Conservation (phyloP, 495 filamentous ascomycete species). For the Aspergillus heteromorphus region DNA sequence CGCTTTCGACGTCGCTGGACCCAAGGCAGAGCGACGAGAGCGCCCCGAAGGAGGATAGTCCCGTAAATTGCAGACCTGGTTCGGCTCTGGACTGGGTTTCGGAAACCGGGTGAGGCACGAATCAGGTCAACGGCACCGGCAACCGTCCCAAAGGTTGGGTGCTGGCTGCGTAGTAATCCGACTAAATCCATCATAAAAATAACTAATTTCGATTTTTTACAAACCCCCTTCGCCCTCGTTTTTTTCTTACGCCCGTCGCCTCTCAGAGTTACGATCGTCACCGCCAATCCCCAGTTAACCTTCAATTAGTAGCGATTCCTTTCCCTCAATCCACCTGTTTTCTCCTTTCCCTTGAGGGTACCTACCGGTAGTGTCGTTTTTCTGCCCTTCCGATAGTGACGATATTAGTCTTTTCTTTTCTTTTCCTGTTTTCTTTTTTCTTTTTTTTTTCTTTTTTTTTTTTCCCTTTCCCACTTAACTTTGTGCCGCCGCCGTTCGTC, state of each 20-base stretch:
- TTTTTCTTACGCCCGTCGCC: conserved; percentile 22
- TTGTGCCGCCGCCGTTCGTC: conserved; percentile 26
- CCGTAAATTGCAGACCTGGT: neutral
- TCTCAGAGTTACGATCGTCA: conserved; percentile 34
- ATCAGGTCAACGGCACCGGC: conserved; percentile 17
- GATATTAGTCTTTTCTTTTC: conserved; percentile 21
- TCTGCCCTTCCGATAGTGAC: conserved; percentile 5
- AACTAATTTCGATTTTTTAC: conserved; percentile 7
- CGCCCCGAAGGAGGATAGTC: neutral
- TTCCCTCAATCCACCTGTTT: conserved; percentile 18
- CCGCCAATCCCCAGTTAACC: conserved; percentile 21
- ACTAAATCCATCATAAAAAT: conserved; percentile 1
- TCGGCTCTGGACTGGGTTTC: conserved; percentile 19
- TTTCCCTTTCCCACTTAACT: conserved; percentile 21
- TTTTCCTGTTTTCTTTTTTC: conserved; percentile 11
- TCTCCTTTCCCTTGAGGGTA: conserved; percentile 7
- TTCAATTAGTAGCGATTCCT: conserved; percentile 13
- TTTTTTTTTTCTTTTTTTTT: conserved; percentile 23
- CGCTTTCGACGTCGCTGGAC: neutral
- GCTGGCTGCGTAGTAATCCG: neutral
- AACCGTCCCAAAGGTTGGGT: conserved; percentile 16
- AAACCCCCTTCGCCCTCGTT: conserved; percentile 5
- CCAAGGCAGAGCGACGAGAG: neutral
- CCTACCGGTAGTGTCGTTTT: neutral
- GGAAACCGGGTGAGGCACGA: conserved; percentile 20